Evolutionary conservation across 1,139 yeast genomes (phyloP), one percentile per base, ranked within the genome.

Genomic region (Hyphopichia burtonii): DNA sequence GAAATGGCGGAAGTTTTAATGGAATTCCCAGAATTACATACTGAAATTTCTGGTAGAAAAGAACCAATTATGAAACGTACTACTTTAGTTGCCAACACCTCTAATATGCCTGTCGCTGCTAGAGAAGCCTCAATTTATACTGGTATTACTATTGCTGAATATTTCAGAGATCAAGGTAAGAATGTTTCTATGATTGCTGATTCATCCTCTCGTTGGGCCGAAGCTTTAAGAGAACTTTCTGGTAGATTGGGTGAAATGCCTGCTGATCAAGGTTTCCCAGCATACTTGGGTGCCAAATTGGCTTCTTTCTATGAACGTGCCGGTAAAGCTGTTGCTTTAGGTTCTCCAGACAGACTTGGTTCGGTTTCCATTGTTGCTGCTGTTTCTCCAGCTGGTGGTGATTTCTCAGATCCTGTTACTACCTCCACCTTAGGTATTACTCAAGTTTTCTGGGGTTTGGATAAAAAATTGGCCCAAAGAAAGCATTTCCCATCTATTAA

Each of bases 221-320:
- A 93, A 75, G 99, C 99, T 47, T 80, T 93, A 65, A 90, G 99
- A 84, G 99, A 93, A 80, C 85, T 93, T 67, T 91, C 98, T 42
- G 99, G 99, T 82, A 95, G 99, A 80, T 78, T 93, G 68, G 99
- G 99, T 71, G 99, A 94, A 77, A 93, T 93, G 99, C 99, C 99
- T 65, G 99, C 99, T 49, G 99, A 93, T 74, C 99, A 94, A 77
- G 99, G 99, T 79, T 93, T 91, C 94, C 99, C 99, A 50, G 99
- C 99, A 45, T 93, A 94, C 66, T 80, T 93, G 67, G 99, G 99
- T 74, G 96, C 99, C 43, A 93, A 93, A 68, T 80, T 93, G 61
- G 98, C 99, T 44, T 93, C 98, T 44, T 93, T 93, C 81, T 93
- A 93, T 69, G 99, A 93, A 76, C 90, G 99, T 78, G 99, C 99